A percentile compares a stretch with the other conserved stretches of the same genome.
phyloP scores from a whole-genome alignment of 2,329 filamentous ascomycete species.

The Ascocoryne sarcoides region DNA sequence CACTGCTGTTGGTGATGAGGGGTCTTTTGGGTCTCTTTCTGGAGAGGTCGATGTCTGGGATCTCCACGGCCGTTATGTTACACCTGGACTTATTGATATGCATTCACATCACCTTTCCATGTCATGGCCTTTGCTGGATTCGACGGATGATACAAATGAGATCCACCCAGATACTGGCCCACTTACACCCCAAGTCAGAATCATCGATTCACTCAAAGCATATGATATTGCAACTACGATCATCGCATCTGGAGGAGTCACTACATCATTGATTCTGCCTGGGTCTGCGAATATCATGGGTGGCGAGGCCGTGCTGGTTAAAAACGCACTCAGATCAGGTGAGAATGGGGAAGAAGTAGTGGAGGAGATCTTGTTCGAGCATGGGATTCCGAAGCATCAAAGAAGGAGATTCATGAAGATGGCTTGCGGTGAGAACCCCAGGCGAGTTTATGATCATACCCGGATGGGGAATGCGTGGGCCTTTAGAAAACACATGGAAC shows the following conservation, averaged over 20 bases:
- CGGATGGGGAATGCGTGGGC: constrained; percentile 34
- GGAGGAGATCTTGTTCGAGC: constrained; percentile 35
- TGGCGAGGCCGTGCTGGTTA: constrained; percentile 36
- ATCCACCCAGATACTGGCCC: constrained; percentile 27
- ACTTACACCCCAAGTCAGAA: constrained; percentile 32
- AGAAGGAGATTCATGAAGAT: constrained; percentile 36
- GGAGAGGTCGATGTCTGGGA: constrained; percentile 22
- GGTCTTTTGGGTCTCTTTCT: constrained; percentile 7
- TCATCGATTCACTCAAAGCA: constrained; percentile 34
- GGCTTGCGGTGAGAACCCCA: constrained; percentile 40
- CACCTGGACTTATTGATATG: constrained; percentile 38
- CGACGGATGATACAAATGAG: constrained; percentile 33
- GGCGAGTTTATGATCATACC: constrained; percentile 30
- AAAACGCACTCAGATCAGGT: constrained; percentile 32
- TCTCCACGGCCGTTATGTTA: constrained; percentile 33
- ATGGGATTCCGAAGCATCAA: constrained; percentile 28
- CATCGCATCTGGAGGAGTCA: constrained; percentile 37
- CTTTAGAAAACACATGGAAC: constrained; percentile 33
- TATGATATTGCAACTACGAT: constrained; percentile 32
- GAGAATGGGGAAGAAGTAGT: constrained; percentile 31
- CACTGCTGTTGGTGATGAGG: constrained; percentile 22
- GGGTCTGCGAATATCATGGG: constrained; percentile 38
- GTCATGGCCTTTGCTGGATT: constrained; percentile 29
- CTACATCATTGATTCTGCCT: constrained; percentile 37
- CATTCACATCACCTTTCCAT: constrained; percentile 35